Evolutionary conservation across 441 rosid species (phyloP), one percentile per base, ranked within the genome.

Genomic region (Croton setiger): DNA sequence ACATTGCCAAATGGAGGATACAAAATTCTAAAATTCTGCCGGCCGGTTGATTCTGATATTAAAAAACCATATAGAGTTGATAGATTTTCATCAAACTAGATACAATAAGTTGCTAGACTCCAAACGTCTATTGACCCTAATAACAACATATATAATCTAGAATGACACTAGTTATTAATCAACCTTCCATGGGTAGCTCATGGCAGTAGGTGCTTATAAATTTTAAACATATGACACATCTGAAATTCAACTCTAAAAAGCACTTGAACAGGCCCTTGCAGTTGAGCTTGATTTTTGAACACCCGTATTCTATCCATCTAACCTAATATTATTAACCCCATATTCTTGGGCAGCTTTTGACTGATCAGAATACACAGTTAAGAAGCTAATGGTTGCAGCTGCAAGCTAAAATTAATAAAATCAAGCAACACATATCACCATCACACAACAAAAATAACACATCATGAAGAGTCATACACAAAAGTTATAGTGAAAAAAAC

Each of bases 1-100:
- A 91, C 97, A 91, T 93, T 23, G 97, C 96, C 76, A 93, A 68
- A 74, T 88, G 98, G 69, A 93, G 97, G 75, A 93, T 88, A 37
- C 93, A 83, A 43, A 93, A 81, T 84, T 93, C 98, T 75, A 93
- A 72, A 73, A 93, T 91, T 79, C 89, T 84, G 54, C 93, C 92
- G 0, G 91, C 89, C 39, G 98, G 97, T 60, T 83, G 83, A 79
- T 81, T 83, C 98, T 93, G 91, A 37, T 73, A 59, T 35, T 62
- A 14, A 70, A 43, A 23, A 53, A 72, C 39, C 47, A 21, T 54
- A 41, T 45, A 47, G 41, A 21, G 21, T 45, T 9, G 17, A 43
- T 11, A 51, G 18, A 60, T 1, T 31, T 55, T 11, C 60, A 66
- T 54, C 15, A 0, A 35, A 27, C 18, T 44, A 7, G 10, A 45